phyloP scores from a whole-genome alignment of 139 green algal genomes.

The Volvox africanus region DNA sequence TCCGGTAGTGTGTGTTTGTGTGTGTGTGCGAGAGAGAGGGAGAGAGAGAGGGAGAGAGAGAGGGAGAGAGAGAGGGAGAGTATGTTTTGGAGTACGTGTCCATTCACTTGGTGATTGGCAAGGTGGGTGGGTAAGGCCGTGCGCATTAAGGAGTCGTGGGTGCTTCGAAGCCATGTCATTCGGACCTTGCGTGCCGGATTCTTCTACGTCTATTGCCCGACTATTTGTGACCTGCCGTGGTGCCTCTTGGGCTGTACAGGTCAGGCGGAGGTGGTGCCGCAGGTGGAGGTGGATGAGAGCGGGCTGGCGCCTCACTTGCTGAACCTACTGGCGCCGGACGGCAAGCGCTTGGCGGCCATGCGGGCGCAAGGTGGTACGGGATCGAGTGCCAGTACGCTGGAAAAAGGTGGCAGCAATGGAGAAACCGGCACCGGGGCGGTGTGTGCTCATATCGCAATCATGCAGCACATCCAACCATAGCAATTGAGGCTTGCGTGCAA shows the following conservation, averaged over 20 bases:
- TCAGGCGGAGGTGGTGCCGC: neutral
- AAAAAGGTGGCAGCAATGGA: neutral
- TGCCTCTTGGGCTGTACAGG: neutral
- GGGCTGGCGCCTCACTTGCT: slow-evolving; percentile 18
- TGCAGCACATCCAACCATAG: neutral
- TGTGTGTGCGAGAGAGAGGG: no score
- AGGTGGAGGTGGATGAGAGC: slow-evolving; percentile 23
- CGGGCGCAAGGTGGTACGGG: neutral
- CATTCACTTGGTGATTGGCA: no score
- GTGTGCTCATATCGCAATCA: neutral
- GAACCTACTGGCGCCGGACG: slow-evolving; percentile 14
- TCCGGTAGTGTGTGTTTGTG: no score
- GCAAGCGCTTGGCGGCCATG: neutral
- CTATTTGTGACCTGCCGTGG: no score
- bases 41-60: no score
- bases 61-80: no score
- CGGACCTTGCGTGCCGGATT: no score
- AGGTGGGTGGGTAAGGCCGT: no score
- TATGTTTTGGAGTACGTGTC: no score
- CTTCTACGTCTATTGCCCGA: no score
- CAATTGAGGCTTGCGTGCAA: neutral
- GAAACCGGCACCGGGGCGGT: neutral
- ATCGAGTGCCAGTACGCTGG: neutral
- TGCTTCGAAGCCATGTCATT: no score
- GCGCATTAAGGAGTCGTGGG: no score